Evolutionary conservation across 1,284 basidiomycete genomes (phyloP), one percentile per base, ranked within the genome.

Genomic region (Apiotrichum mycotoxinovorans): DNA sequence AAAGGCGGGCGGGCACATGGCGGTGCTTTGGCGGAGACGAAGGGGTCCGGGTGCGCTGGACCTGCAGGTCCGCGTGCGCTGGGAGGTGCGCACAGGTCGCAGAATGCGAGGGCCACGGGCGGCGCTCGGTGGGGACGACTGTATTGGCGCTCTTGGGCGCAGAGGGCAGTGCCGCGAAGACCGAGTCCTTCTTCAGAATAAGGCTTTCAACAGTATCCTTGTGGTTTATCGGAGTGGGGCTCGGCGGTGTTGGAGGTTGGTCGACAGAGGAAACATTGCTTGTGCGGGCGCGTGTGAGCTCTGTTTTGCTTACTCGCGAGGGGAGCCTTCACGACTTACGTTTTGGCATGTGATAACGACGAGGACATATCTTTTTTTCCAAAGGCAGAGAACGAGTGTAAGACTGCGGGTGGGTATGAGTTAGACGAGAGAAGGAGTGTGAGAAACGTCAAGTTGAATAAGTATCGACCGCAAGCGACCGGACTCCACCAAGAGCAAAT

Each of bases 1-100:
- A 47, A 9, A 47, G 33, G 30, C 45, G 45, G 20, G 45, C 45
- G 11, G 45, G 45, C 27, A 47, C 45, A 18, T 47, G 45, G n/a
- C 45, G 45, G 33, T 35, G 30, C 45, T 47, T 47, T n/a, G 30
- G 45, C 25, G 15, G 30, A 23, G 30, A 4, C 7, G 11, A 2
- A 4, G 30, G 30, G 45, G 7, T 10, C 3, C 18, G 26, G 45
- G n/a, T 5, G n/a, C 30, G 30, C 30, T 47, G 45, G 11, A 47
- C 45, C 14, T 35, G 45, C n/a, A 47, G 18, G 20, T 47, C 33
- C 2, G 45, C 30, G 45, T 47, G 45, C 17, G 45, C 45, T 2
- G 45, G 45, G 10, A 47, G 45, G 22, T 47, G 45, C 4, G 45
- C 45, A 20, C 45, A 33, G 8, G 45, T 47, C 3, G 45, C 45